These are phyloP conservation scores for Breviolum minutum DNA, from an alignment of 73 alveolate genomes.

Conservation along the genomic window DNA sequence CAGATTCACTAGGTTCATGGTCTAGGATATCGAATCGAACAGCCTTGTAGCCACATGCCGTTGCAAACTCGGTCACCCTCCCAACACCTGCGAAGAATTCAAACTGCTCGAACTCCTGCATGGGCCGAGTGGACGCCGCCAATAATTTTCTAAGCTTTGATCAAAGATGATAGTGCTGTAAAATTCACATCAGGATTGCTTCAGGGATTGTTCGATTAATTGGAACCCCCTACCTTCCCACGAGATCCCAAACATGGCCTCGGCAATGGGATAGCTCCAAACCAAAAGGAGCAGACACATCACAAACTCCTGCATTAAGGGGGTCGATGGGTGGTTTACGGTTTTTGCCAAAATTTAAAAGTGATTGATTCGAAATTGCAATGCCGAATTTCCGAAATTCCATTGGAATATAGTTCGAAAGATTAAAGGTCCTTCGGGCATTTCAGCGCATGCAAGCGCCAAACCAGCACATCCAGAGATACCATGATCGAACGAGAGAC, in stretches of 20 bases:
- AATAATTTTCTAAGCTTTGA: neutral
- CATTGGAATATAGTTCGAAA: neutral
- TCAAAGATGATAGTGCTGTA: neutral
- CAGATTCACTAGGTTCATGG: neutral
- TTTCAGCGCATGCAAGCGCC: neutral
- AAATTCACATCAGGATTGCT: neutral
- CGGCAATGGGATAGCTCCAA: neutral
- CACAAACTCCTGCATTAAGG: conserved; percentile 2
- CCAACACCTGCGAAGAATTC: conserved; percentile 34
- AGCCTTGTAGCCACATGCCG: neutral
- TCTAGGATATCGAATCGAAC: conserved; percentile 6
- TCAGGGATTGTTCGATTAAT: neutral
- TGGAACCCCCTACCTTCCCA: neutral
- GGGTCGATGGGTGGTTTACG: neutral
- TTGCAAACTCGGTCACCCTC: neutral
- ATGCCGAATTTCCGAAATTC: neutral
- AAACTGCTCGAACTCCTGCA: neutral
- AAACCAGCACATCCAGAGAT: neutral
- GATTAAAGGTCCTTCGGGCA: neutral
- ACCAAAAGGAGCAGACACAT: neutral
- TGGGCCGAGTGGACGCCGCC: neutral
- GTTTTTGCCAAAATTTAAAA: too few relatives aligned
- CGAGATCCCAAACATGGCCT: neutral
- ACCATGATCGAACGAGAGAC: neutral
- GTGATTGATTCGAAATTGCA: neutral